phyloP scores from a whole-genome alignment of 2,329 filamentous ascomycete species.

The Celoporthe dispersa region DNA sequence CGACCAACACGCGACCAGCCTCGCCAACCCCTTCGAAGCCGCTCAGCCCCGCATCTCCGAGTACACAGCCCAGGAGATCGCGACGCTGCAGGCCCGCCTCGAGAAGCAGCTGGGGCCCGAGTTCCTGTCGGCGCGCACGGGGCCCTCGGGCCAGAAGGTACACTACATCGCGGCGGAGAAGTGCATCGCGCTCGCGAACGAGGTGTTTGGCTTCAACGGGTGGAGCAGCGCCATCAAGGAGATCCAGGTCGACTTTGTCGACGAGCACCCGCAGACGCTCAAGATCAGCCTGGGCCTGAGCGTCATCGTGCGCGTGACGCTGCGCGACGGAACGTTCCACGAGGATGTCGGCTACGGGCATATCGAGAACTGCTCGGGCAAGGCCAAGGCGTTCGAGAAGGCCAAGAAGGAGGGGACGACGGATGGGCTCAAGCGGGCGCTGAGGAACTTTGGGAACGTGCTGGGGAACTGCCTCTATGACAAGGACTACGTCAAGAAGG shows the following conservation, averaged over 20 bases:
- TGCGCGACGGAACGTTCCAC: constrained; percentile 94
- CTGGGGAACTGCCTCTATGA: constrained; percentile 99
- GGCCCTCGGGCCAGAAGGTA: constrained; percentile 82
- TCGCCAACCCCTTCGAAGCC: constrained; percentile 83
- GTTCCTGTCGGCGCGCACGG: constrained; percentile 86
- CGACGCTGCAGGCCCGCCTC: constrained; percentile 81
- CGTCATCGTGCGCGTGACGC: constrained; percentile 86
- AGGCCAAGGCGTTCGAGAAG: constrained; percentile 96
- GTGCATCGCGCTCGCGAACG: constrained; percentile 91
- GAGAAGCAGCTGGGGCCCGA: constrained; percentile 95
- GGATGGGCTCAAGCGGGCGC: constrained; percentile 85
- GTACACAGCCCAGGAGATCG: constrained; percentile 90
- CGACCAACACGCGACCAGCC: constrained; percentile 64
- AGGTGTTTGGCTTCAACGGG: constrained; percentile 95
- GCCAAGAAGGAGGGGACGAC: constrained; percentile 98
- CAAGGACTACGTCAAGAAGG: constrained; percentile 87
- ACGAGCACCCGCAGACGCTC: constrained; percentile 77
- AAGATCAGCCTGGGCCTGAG: constrained; percentile 86
- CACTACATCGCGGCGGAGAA: constrained; percentile 97
- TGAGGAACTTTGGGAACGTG: constrained; percentile 93
- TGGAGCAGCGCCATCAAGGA: constrained; percentile 97
- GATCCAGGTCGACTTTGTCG: constrained; percentile 93
- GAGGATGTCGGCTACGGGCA: constrained; percentile 98
- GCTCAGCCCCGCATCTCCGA: constrained; percentile 68
- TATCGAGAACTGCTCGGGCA: constrained; percentile 94